phyloP scores from a whole-genome alignment of 176 grass and related monocot species.

The Pontederia crassipes region DNA sequence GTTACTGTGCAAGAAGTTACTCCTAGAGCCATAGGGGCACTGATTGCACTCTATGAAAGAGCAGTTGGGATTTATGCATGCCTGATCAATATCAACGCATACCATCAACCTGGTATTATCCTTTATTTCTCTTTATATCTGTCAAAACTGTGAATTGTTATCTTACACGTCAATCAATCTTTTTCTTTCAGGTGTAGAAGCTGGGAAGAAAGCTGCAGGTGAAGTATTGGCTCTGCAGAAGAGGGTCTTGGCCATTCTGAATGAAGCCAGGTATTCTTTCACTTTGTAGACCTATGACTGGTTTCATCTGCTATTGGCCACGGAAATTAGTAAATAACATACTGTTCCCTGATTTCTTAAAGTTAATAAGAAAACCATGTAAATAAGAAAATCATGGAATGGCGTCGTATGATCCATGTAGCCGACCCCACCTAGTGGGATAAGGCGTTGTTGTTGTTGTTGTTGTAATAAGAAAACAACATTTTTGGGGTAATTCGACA shows the following conservation, averaged over 20 bases:
- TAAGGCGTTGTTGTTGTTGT: too few relatives aligned
- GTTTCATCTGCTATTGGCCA: too few relatives aligned
- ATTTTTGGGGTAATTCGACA: too few relatives aligned
- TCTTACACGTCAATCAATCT: background rate
- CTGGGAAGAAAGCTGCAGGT: conserved; percentile 94
- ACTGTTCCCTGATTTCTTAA: too few relatives aligned
- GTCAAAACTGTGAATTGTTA: background rate
- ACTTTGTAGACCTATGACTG: conserved; percentile 3
- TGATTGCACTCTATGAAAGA: conserved; percentile 92
- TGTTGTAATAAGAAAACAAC: too few relatives aligned
- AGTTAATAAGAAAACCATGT: too few relatives aligned
- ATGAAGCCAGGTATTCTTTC: conserved; percentile 68
- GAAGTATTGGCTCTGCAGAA: conserved; percentile 99
- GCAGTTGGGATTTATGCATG: conserved; percentile 93
- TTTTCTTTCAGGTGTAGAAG: conserved; percentile 70
- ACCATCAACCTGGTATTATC: conserved; percentile 82
- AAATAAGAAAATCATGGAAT: too few relatives aligned
- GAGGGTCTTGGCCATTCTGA: conserved; percentile 70
- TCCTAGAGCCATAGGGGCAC: conserved; percentile 79
- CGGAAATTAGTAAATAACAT: too few relatives aligned
- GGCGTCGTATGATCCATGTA: too few relatives aligned
- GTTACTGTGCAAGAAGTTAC: conserved; percentile 92
- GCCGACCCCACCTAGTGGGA: too few relatives aligned
- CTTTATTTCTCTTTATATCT: conserved; percentile 5
- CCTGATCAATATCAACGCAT: conserved; percentile 95